These are phyloP conservation scores for Fusarium albidum DNA, from an alignment of 2,329 filamentous ascomycete genomes.

Conservation along the genomic window DNA sequence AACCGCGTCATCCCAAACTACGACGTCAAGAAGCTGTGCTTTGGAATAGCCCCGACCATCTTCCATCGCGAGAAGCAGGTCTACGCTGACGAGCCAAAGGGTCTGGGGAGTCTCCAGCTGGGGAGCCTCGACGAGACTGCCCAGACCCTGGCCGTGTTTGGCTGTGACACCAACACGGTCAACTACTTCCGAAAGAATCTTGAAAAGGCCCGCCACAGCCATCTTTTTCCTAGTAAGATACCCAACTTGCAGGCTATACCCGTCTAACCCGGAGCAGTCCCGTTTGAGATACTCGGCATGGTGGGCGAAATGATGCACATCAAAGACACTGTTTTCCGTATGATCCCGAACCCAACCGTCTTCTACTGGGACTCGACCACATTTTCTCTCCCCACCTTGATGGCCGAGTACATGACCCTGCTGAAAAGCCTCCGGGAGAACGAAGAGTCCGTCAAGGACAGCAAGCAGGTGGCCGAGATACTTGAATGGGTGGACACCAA, in stretches of 20 bases:
- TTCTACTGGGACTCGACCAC: conserved; percentile 32
- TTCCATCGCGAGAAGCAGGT: conserved; percentile 40
- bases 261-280: conserved; percentile 4
- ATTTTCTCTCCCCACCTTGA: conserved; percentile 22
- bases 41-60: conserved; percentile 51
- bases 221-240: conserved; percentile 29
- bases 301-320: conserved; percentile 47
- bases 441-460: too few species aligned
- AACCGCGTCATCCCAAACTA: conserved; percentile 48
- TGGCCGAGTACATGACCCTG: conserved; percentile 14
- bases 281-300: conserved; percentile 49
- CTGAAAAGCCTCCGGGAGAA: neutral
- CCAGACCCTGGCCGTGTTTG: conserved; percentile 49
- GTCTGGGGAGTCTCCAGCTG: conserved; percentile 40
- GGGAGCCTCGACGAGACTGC: conserved; percentile 46
- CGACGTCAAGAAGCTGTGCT: conserved; percentile 49
- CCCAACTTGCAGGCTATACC: too few species aligned
- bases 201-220: conserved; percentile 26
- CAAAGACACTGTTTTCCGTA: conserved; percentile 48
- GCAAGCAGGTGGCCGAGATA: conserved; percentile 11
- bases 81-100: conserved; percentile 33
- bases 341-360: conserved; percentile 51
- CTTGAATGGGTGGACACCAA: conserved; percentile 23
- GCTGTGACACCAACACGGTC: conserved; percentile 47
- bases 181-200: conserved; percentile 39